phyloP scores from a whole-genome alignment of 225 moss, liverwort and hornwort species.

The Bryum argenteum region DNA sequence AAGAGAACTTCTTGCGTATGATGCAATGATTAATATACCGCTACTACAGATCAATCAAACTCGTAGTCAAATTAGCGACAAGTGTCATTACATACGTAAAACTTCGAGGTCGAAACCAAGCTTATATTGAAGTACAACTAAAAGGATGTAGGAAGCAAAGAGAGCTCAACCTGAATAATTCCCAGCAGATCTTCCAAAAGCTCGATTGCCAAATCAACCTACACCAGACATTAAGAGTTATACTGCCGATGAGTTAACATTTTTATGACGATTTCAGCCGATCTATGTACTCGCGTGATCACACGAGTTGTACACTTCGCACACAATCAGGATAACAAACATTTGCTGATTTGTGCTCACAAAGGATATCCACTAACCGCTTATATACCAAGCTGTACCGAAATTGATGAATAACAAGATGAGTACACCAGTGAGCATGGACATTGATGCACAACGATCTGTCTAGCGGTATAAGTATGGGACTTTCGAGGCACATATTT shows the following conservation, averaged over 20 bases:
- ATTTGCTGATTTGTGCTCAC: slow-evolving; percentile 6
- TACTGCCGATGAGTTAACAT: slow-evolving; percentile 1
- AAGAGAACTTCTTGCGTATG: neutral
- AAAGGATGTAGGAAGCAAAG: slow-evolving; percentile 16
- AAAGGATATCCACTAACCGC: neutral
- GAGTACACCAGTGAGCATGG: slow-evolving; percentile 5
- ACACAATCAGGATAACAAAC: slow-evolving; percentile 11
- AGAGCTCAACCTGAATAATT: slow-evolving; percentile 74
- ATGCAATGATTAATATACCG: neutral
- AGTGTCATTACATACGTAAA: slow-evolving; percentile 12
- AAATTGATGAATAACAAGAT: neutral
- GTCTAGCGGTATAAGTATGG: neutral
- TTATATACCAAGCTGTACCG: slow-evolving; percentile 6
- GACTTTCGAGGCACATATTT: neutral
- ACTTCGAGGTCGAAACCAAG: slow-evolving; percentile 1
- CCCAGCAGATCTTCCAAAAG: slow-evolving; percentile 83
- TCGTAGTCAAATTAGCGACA: slow-evolving; percentile 1
- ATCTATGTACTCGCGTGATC: neutral
- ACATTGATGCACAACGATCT: slow-evolving; percentile 3
- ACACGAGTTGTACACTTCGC: slow-evolving; percentile 11
- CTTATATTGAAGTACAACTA: slow-evolving; percentile 1
- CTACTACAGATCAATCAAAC: slow-evolving; percentile 16
- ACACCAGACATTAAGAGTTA: slow-evolving; percentile 20
- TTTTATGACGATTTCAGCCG: neutral
- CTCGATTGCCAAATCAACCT: slow-evolving; percentile 94